Evolutionary conservation across 2,329 filamentous ascomycete genomes (phyloP).

Genomic region (Sphaceloma murrayae): DNA sequence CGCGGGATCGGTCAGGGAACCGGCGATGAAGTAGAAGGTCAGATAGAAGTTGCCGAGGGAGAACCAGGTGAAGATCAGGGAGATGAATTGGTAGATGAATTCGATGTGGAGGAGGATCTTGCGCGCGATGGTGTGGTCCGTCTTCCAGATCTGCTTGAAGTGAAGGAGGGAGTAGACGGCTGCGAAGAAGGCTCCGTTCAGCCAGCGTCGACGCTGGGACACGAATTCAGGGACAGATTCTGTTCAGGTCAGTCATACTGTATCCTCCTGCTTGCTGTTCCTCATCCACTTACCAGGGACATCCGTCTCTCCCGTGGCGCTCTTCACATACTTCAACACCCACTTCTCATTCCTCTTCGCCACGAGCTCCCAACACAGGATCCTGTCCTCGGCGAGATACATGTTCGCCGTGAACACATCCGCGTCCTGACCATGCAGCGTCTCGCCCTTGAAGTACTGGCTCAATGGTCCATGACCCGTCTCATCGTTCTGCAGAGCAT

Average conservation of each 20-base stretch:
- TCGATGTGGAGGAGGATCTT: slow-evolving; percentile 91
- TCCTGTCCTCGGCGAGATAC: slow-evolving; percentile 84
- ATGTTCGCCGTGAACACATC: slow-evolving; percentile 97
- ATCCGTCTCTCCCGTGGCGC: slow-evolving; percentile 93
- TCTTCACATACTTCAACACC: slow-evolving; percentile 97
- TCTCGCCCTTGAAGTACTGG: slow-evolving; percentile 99
- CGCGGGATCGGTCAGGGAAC: slow-evolving; percentile 66
- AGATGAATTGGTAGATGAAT: slow-evolving; percentile 88
- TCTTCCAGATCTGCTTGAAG: slow-evolving; percentile 84
- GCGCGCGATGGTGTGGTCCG: slow-evolving; percentile 79
- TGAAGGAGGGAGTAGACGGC: slow-evolving; percentile 96
- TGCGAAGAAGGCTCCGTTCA: slow-evolving; percentile 97
- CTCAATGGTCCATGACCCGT: slow-evolving; percentile 90
- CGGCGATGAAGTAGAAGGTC: slow-evolving; percentile 95
- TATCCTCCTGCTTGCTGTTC: no score
- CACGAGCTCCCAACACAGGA: slow-evolving; percentile 88
- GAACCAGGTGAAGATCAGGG: slow-evolving; percentile 93
- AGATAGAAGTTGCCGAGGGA: slow-evolving; percentile 97
- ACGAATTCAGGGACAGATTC: slow-evolving; percentile 94
- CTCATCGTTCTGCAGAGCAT: slow-evolving; percentile 91
- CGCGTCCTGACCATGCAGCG: slow-evolving; percentile 86
- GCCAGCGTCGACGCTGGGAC: slow-evolving; percentile 89
- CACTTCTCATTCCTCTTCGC: slow-evolving; percentile 90
- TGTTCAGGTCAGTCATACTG: slow-evolving; percentile 26
- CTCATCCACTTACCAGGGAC: slow-evolving; percentile 73